Evolutionary conservation across 2,329 filamentous ascomycete genomes (phyloP).

Genomic region (Lasiodiplodia theobromae): DNA sequence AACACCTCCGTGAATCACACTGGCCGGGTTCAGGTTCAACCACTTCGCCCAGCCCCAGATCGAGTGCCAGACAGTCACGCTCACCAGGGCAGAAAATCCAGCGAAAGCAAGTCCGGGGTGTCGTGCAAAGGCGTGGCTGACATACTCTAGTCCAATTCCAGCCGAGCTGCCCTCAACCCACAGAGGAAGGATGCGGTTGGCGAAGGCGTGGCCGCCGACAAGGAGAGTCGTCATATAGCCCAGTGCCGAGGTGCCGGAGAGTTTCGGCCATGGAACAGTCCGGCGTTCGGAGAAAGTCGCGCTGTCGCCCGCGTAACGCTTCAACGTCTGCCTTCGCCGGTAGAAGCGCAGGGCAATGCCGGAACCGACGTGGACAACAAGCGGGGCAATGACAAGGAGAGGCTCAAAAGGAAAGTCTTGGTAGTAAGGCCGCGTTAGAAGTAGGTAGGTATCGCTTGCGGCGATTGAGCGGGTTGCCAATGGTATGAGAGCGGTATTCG

Average conservation of each 20-base stretch:
- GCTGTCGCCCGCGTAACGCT: conserved; percentile 73
- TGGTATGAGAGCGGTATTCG: conserved; percentile 54
- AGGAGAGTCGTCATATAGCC: conserved; percentile 75
- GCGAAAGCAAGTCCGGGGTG: conserved; percentile 71
- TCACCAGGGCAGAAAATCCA: conserved; percentile 74
- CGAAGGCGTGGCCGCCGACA: conserved; percentile 73
- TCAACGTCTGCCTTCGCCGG: conserved; percentile 73
- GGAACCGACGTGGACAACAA: conserved; percentile 77
- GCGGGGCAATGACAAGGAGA: conserved; percentile 76
- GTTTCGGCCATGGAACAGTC: conserved; percentile 68
- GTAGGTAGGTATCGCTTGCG: conserved; percentile 81
- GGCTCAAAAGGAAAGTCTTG: conserved; percentile 80
- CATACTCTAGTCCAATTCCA: conserved; percentile 83
- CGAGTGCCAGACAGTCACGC: conserved; percentile 75
- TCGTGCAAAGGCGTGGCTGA: conserved; percentile 82
- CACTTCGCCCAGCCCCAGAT: conserved; percentile 87
- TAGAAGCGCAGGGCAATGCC: conserved; percentile 80
- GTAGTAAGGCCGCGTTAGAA: conserved; percentile 91
- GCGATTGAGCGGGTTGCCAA: conserved; percentile 59
- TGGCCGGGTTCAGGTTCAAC: conserved; percentile 69
- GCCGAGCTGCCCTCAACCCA: conserved; percentile 82
- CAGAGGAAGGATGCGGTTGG: conserved; percentile 79
- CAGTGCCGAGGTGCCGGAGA: conserved; percentile 73
- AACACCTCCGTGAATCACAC: conserved; percentile 58
- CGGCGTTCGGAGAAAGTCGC: conserved; percentile 58